Conservation (phyloP, 2,329 filamentous ascomycete species). For the Fusarium marasasianum region DNA sequence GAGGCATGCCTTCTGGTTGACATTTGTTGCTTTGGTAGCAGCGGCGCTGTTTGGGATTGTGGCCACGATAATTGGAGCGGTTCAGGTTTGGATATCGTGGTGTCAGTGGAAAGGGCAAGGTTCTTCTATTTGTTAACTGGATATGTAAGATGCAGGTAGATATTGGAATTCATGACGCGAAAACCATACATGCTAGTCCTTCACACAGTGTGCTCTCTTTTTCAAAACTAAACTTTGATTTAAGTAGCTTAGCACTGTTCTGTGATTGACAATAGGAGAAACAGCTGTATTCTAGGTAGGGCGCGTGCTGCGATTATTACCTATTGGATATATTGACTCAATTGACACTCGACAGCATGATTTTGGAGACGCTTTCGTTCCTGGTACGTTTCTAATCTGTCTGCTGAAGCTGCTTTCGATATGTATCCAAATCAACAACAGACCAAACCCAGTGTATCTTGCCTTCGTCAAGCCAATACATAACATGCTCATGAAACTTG, state of each 20-base stretch:
- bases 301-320: too few relatives aligned
- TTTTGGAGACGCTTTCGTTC: too few relatives aligned
- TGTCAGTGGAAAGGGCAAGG: not conserved
- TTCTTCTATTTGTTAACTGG: not conserved
- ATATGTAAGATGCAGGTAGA: too few relatives aligned
- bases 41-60: not conserved
- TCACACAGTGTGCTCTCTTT: too few relatives aligned
- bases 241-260: too few relatives aligned
- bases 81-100: not conserved
- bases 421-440: constrained; percentile 16
- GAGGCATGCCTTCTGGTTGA: not conserved
- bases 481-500: constrained; percentile 32
- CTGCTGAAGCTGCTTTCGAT: not conserved
- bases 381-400: not conserved
- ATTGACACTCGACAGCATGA: too few relatives aligned
- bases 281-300: too few relatives aligned
- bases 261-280: too few relatives aligned
- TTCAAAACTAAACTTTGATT: too few relatives aligned
- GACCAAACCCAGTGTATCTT: constrained; percentile 30
- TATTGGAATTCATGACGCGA: too few relatives aligned
- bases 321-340: not conserved
- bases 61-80: not conserved
- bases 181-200: too few relatives aligned
- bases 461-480: constrained; percentile 21
- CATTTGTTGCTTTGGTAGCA: not conserved